Base-by-base conservation (phyloP, 179 eudicot genomes). In the Corrigiola litoralis region DNA sequence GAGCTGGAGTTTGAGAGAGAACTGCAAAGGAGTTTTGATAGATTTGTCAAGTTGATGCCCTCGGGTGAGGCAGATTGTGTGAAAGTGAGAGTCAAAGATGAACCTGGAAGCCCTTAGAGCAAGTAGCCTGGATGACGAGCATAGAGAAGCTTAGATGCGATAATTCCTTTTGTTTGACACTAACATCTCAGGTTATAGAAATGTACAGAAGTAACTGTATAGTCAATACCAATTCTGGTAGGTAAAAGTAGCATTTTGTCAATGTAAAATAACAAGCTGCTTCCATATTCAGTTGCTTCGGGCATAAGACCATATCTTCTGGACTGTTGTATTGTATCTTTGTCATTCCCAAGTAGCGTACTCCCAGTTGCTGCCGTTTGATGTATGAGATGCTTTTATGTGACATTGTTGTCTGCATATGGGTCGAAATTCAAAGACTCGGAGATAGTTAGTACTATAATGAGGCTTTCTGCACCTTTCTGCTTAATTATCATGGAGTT, bases 21-120 rank as follows among this genome's bases (percentile, higher is more conserved):
- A 5, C 37, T 70, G 36, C 75, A 75, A 31, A 44, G 4, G 37
- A 24, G 64, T 25, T 69, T 70, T 3, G 71, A 75, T 4, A 31
- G 54, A 13, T 63, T 68, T 25, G 11, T 32, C 8, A 25, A 41
- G 50, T 6, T 62, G 13, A 7, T 21, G 17, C 13, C 50, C 31
- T 27, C 12, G 27, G 17, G 45, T 12, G 56, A 33, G 0, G 13
- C 33, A 16, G 61, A 11, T 25, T 6, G 48, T 49, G 14, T 49
- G 23, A 40, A n/a, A 23, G 36, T 47, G 24, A 29, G 61, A 51
- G 64, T 47, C 37, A 58, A 67, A 38, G 23, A 9, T 57, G 71
- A 68, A 37, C 36, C 18, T 20, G 53, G 34, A 12, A 48, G 23
- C 54, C 55, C 72, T 16, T 31, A 40, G 23, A 67, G 70, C 31